Evolutionary conservation across 2,329 filamentous ascomycete genomes (phyloP).

Genomic region (Tolypocladium nubicola): DNA sequence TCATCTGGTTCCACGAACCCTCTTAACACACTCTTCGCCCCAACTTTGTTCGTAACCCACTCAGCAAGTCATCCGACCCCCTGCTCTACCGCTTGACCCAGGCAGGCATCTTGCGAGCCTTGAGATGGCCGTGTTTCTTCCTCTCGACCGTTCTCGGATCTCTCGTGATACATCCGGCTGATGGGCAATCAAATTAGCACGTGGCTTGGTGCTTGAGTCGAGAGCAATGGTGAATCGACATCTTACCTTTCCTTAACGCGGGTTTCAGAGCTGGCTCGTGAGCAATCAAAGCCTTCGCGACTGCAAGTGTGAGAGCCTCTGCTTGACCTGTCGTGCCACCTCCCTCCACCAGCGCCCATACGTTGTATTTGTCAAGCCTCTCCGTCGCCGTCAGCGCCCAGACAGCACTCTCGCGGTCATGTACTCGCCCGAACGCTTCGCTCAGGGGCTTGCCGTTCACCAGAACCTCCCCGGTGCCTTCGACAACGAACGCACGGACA

Average conservation of each 20-base stretch:
- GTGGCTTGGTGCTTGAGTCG: not conserved
- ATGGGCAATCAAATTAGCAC: slow-evolving; percentile 10
- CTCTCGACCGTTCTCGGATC: slow-evolving; percentile 90
- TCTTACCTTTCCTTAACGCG: slow-evolving; percentile 75
- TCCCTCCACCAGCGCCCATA: slow-evolving; percentile 76
- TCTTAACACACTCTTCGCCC: not conserved
- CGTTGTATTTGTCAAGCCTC: slow-evolving; percentile 90
- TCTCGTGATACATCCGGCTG: slow-evolving; percentile 86
- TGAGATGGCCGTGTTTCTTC: slow-evolving; percentile 93
- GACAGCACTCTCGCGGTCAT: slow-evolving; percentile 88
- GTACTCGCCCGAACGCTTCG: slow-evolving; percentile 74
- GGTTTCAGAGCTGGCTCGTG: slow-evolving; percentile 92
- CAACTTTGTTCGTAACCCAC: not conserved
- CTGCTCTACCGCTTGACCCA: slow-evolving; percentile 77
- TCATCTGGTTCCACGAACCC: not conserved
- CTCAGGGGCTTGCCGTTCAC: slow-evolving; percentile 83
- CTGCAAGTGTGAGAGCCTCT: slow-evolving; percentile 82
- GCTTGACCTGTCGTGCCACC: slow-evolving; percentile 93
- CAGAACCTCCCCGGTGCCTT: slow-evolving; percentile 81
- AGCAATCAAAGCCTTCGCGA: slow-evolving; percentile 77
- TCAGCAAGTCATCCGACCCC: not conserved
- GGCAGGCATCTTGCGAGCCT: slow-evolving; percentile 94
- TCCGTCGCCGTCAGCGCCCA: slow-evolving; percentile 81
- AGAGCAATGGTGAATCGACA: not conserved
- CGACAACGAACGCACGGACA: slow-evolving; percentile 79